These are phyloP conservation scores for Cystobasidium pallidum DNA, from an alignment of 1,284 basidiomycete genomes.

Conservation along the genomic window DNA sequence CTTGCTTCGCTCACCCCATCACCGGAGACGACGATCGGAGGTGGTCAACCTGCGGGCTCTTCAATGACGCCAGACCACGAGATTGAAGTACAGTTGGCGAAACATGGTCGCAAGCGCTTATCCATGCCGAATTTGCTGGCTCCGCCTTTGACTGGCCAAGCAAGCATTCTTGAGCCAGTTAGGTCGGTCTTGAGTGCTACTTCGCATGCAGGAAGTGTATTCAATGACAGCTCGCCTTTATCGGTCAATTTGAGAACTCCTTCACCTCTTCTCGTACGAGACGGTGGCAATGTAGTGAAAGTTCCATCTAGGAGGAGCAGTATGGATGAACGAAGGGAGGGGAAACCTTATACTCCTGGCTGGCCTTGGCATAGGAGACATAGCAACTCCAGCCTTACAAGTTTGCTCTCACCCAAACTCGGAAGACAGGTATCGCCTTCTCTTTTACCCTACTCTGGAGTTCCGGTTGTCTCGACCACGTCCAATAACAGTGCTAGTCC, in stretches of 20 bases:
- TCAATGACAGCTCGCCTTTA: not conserved
- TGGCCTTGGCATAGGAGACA: constrained; percentile 21
- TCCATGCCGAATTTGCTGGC: constrained; percentile 26
- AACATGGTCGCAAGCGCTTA: not conserved
- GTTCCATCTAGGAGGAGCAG: not conserved
- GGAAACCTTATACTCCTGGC: not conserved
- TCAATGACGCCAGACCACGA: constrained; percentile 14
- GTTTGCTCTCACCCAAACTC: constrained; percentile 2
- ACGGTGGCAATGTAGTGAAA: not conserved
- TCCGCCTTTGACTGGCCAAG: not conserved
- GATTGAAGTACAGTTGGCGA: constrained; percentile 14
- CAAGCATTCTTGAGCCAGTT: not conserved
- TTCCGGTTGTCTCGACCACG: not conserved
- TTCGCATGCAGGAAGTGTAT: not conserved
- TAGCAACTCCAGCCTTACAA: constrained; percentile 11
- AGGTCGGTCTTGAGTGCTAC: not conserved
- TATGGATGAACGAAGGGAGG: not conserved
- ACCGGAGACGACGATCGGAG: not conserved
- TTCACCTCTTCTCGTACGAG: not conserved
- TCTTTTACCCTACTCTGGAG: not conserved
- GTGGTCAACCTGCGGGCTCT: not conserved
- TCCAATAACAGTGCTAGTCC: not conserved
- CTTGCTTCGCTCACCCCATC: not conserved
- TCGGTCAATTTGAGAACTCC: not conserved
- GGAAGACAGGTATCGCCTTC: constrained; percentile 6